Base-by-base conservation (phyloP, 129 eudicot species). In the Flaveria linearis region DNA sequence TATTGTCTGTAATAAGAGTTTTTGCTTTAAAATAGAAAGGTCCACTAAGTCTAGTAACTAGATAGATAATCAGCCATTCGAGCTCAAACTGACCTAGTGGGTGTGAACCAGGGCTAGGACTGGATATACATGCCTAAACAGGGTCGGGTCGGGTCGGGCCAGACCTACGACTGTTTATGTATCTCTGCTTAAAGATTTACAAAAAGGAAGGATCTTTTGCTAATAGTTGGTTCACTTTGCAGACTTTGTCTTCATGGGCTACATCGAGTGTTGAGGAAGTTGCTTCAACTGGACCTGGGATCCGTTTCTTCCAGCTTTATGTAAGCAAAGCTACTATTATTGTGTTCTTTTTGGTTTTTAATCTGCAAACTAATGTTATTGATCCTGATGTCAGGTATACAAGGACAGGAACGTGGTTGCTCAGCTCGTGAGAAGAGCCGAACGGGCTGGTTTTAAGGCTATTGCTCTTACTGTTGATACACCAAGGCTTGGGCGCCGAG, bases 401-500 rank as follows among this genome's bases (percentile, higher is more conserved):
- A 94, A 89, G 87, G 93, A 89, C 86, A 83, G 99, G 79, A 86
- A 94, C 46, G 93, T 94, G 30, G 93, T 87, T 28, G 88, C 91
- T 52, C 96, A 87, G 86, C 94, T 94, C 47, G 99, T 94, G 84
- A 84, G 88, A 78, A 87, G 97, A 87, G 99, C 99, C 33, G 99
- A 94, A 79, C 86, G 75, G 67, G 93, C 96, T 43, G 99, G 99
- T 50, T 94, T 91, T 42, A 94, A 94, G 84, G 99, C 99, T 33
- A 94, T 94, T n/a, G 97, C 93, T 66, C 96, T 94, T 28, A 94
- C 99, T 23, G 99, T 94, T 62, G 99, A 94, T 73, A 91, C 97
- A 73, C 99, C 99, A 14, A 84, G 96, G 80, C 87, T 94, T 61
- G 99, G 99, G 20, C 93, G 99, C 28, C 72, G 99, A 57, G 99